phyloP scores from a whole-genome alignment of 176 grass and related monocot genomes.

The Phoenix dactylifera region DNA sequence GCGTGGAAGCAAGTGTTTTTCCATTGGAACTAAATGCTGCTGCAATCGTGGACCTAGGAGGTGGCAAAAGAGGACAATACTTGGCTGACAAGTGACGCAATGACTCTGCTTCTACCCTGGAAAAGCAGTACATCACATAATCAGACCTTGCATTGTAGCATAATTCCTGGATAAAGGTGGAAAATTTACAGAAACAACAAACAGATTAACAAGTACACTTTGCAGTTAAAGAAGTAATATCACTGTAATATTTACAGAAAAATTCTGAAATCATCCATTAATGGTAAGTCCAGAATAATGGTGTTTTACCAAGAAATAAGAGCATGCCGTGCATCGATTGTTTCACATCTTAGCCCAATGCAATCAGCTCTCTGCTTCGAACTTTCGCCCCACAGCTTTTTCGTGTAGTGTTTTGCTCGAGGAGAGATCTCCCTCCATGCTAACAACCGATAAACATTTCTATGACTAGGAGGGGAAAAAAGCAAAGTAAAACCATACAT shows the following conservation, averaged over 20 bases:
- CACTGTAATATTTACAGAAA: too few relatives aligned
- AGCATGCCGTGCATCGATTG: conserved; percentile 56
- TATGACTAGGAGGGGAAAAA: conserved; percentile 13
- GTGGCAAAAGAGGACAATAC: conserved; percentile 86
- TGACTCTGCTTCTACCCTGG: conserved; percentile 90
- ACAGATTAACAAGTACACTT: too few relatives aligned
- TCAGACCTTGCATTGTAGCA: background rate
- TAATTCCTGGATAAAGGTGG: too few relatives aligned
- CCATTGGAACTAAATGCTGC: conserved; percentile 97
- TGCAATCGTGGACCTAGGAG: conserved; percentile 96
- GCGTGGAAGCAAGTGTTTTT: conserved; percentile 92
- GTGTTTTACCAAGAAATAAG: conserved; percentile 74
- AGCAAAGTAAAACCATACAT: background rate
- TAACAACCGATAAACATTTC: conserved; percentile 85
- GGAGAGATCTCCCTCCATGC: conserved; percentile 74
- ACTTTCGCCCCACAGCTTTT: conserved; percentile 48
- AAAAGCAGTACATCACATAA: conserved; percentile 13
- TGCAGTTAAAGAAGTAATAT: too few relatives aligned
- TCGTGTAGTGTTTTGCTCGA: conserved; percentile 65
- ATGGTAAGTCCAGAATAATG: too few relatives aligned
- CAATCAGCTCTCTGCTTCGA: conserved; percentile 22
- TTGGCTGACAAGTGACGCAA: conserved; percentile 62
- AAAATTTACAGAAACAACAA: too few relatives aligned
- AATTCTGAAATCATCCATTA: too few relatives aligned
- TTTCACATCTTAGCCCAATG: conserved; percentile 36